Percentiles rank a stretch among this genome's conserved stretches.
Conservation (phyloP, 495 filamentous ascomycete species). For the Paragyromitra xinjiangensis region DNA sequence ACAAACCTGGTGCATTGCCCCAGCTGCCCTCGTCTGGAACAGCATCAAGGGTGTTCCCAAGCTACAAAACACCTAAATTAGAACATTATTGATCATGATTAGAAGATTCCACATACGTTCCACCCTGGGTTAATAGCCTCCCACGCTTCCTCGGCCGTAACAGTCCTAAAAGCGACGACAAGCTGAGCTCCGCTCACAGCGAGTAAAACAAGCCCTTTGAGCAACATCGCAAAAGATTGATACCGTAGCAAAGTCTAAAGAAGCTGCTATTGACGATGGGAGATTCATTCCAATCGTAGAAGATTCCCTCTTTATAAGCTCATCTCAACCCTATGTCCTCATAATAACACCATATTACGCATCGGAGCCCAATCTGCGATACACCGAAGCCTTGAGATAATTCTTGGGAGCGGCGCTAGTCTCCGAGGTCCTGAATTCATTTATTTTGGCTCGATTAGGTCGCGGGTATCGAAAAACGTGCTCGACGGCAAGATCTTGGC, state of each 20-base stretch:
- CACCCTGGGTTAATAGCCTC: conserved; percentile 49
- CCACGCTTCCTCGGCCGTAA: conserved; percentile 52
- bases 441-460: conserved; percentile 27
- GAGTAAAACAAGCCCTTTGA: conserved; percentile 34
- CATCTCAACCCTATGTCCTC: neutral
- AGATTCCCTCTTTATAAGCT: conserved; percentile 27
- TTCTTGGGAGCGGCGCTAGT: neutral
- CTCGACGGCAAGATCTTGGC: conserved; percentile 22
- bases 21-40: conserved; percentile 68
- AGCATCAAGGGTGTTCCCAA: conserved; percentile 67
- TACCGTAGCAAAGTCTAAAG: neutral
- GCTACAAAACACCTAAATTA: conserved; percentile 28
- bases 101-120: conserved; percentile 38
- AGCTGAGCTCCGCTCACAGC: conserved; percentile 38
- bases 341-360: conserved; percentile 21
- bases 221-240: conserved; percentile 24
- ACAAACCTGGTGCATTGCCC: conserved; percentile 63
- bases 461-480: conserved; percentile 13
- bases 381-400: conserved; percentile 9
- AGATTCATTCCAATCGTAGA: neutral
- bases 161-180: conserved; percentile 42
- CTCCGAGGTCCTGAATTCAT: conserved; percentile 14
- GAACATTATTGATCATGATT: neutral
- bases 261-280: neutral
- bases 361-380: conserved; percentile 37